Base-by-base conservation (phyloP, 192 early-diverging fungal genomes). In the Backusella mclennaniae region DNA sequence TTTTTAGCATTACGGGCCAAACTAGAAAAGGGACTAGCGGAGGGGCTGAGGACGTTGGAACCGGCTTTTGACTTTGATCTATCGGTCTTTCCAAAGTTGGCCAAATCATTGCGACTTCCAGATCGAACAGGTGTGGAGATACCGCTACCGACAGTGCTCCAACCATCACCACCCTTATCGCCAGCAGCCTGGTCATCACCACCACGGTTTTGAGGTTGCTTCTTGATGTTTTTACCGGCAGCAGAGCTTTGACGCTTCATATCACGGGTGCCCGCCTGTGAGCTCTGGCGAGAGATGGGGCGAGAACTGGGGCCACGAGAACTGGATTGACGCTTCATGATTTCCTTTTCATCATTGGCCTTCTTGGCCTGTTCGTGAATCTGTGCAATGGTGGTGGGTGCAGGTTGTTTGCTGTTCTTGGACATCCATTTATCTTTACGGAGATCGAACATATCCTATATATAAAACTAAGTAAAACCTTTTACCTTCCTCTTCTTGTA, bases 341-440 rank as follows among this genome's bases (percentile, higher is more conserved):
- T 87, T 70, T 92, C 95, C 69, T 92, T 89, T 80, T 90, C 89
- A 73, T 89, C 84, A 76, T 92, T 90, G 74, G 87, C 87, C 80
- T 88, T 75, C 36, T 77, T 66, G 26, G 81, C 81, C 31, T 93
- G 92, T 78, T 94, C 90, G 79, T 92, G 96, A 80, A 98, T 96
- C 85, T 97, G 91, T 52, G 95, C 93, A 84, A 97, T 96, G 29
- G 95, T 98, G 83, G 94, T 93, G 49, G 96, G 95, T 14, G 93
- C 96, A 49, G 86, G 71, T 19, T 86, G 80, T 21, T 80, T 85
- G 46, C 87, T 89, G 36, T 81, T 78, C 49, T 92, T 85, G 46
- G 84, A 83, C 36, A 90, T 89, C 98, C 98, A 99, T 38, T 88
- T 85, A 80, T 85, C 84, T 83, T 73, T 89, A 84, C 21, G 93